Percentiles rank a stretch among this genome's conserved stretches.
These are phyloP conservation scores for Drechmeria coniospora DNA, from an alignment of 2,329 filamentous ascomycete species.

Conservation along the genomic window DNA sequence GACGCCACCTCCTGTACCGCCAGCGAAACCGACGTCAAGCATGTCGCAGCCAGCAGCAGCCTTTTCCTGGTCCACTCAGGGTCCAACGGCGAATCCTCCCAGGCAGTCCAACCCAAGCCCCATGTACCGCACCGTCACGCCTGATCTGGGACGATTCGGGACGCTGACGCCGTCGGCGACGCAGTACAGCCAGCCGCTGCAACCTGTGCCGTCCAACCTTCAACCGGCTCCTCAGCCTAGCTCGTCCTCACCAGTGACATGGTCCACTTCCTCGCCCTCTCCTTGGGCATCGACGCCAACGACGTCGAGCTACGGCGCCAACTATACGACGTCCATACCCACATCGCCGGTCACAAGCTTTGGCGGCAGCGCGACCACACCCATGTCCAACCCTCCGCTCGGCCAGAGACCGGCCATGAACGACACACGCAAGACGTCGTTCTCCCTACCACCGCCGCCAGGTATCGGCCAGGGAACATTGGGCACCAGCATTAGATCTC, in stretches of 20 bases:
- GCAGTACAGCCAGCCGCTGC: constrained; percentile 47
- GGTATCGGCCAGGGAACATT: constrained; percentile 16
- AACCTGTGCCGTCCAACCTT: constrained; percentile 22
- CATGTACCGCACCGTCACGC: constrained; percentile 41
- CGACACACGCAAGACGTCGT: constrained; percentile 26
- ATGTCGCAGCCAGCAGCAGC: constrained; percentile 30
- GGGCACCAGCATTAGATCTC: constrained; percentile 32
- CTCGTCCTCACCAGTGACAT: constrained; percentile 30
- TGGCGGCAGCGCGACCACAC: constrained; percentile 19
- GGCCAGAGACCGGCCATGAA: constrained; percentile 23
- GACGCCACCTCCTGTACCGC: constrained; percentile 17
- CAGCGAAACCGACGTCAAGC: constrained; percentile 18
- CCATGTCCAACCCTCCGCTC: constrained; percentile 34
- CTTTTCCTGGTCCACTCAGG: constrained; percentile 51
- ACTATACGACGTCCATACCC: constrained; percentile 8
- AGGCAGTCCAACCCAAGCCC: constrained; percentile 20
- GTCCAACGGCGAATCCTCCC: constrained; percentile 18
- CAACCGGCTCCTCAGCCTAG: constrained; percentile 12
- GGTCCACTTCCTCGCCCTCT: constrained; percentile 24
- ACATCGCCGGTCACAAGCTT: constrained; percentile 15
- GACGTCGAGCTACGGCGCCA: constrained; percentile 8
- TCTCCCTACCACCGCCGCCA: constrained; percentile 43
- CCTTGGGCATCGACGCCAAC: constrained; percentile 31
- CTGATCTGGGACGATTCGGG: constrained; percentile 40
- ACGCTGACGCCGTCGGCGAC: constrained; percentile 42